A percentile compares a stretch with the other conserved stretches of the same genome.
Evolutionary conservation across 495 filamentous ascomycete genomes (phyloP).

Genomic region (Xylaria bambusicola): DNA sequence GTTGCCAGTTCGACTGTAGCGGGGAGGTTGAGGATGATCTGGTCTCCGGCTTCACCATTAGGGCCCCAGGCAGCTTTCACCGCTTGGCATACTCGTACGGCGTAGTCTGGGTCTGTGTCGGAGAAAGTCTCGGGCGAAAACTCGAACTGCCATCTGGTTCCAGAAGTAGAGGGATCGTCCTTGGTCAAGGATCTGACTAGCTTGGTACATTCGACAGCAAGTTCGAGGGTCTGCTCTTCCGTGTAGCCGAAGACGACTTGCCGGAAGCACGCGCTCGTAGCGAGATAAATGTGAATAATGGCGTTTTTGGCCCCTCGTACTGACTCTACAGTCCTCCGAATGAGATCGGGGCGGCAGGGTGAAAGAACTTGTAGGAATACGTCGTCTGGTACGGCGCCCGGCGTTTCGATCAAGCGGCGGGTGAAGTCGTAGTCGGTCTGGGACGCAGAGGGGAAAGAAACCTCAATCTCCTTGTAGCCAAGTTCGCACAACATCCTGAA

Average conservation of each 20-base stretch:
- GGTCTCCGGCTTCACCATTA: slow-evolving; percentile 65
- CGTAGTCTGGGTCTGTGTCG: slow-evolving; percentile 83
- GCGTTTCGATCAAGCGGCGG: slow-evolving; percentile 80
- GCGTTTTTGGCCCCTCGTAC: slow-evolving; percentile 90
- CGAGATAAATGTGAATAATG: slow-evolving; percentile 95
- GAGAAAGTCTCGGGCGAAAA: slow-evolving; percentile 98
- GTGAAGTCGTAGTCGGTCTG: slow-evolving; percentile 97
- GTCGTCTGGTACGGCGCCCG: slow-evolving; percentile 84
- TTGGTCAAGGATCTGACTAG: slow-evolving; percentile 90
- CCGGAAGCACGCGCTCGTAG: slow-evolving; percentile 91
- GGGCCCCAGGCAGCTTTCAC: slow-evolving; percentile 97
- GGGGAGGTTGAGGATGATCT: slow-evolving; percentile 96
- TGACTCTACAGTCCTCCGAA: slow-evolving; percentile 86
- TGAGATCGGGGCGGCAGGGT: slow-evolving; percentile 91
- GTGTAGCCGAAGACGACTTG: slow-evolving; percentile 86
- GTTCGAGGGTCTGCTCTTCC: slow-evolving; percentile 76
- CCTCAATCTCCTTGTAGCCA: slow-evolving; percentile 98
- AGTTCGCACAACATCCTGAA: slow-evolving; percentile 93
- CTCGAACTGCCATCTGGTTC: slow-evolving; percentile 90
- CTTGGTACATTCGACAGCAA: slow-evolving; percentile 85
- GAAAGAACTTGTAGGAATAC: slow-evolving; percentile 95
- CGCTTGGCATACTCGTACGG: slow-evolving; percentile 83
- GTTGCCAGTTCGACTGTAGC: slow-evolving; percentile 89
- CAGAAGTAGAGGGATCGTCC: slow-evolving; percentile 76
- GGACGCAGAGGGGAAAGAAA: slow-evolving; percentile 92